Base-by-base conservation (phyloP, 2,329 filamentous ascomycete genomes). In the Penicillium capsulatum region DNA sequence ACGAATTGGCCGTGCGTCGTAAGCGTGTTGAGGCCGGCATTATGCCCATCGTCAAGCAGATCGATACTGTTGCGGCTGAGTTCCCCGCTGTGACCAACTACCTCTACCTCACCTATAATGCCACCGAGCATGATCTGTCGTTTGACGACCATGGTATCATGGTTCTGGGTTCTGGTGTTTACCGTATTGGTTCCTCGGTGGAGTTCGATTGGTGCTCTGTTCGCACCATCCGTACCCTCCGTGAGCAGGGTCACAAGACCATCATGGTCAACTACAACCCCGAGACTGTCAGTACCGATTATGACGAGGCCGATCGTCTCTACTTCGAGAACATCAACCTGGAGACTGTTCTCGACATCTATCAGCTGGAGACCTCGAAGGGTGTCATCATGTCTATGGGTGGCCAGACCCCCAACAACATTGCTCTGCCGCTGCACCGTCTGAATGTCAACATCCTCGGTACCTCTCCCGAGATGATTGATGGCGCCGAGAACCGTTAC, bases 191-290 rank as follows among this genome's bases (percentile, higher is more conserved):
- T 51, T 96, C 90, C 0, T 96, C 91, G 0, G 92, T 98, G 43
- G 92, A 98, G 63, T 98, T 98, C 65, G 92, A 98, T 67, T 98
- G 92, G 92, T 97, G 92, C 66, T 95, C 92, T 3, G 92, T 98
- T 17, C 78, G 91, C 44, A 88, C 92, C 4, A 94, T 97, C 47
- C 83, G 91, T 48, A 97, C 92, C 2, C 77, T 98, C 6, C 81
- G 92, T 35, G 80, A 86, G 50, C 79, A 83, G 44, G 86, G 86
- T 2, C 81, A 84, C 73, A 97, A 97, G 75, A 97, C 92, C 0
- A 82, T 97, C 58, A 97, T 97, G 91, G 82, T 94, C 34, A 94
- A 94, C 57, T 87, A 84, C 60, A 95, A 96, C 59, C 90, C 90
- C 0, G 90, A 96, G 62, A 95, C 89, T 0, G 84, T 95, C 0